Evolutionary conservation across 2,329 filamentous ascomycete species (phyloP), one percentile per base, ranked within the genome.

Genomic region (Venturia aucupariae): DNA sequence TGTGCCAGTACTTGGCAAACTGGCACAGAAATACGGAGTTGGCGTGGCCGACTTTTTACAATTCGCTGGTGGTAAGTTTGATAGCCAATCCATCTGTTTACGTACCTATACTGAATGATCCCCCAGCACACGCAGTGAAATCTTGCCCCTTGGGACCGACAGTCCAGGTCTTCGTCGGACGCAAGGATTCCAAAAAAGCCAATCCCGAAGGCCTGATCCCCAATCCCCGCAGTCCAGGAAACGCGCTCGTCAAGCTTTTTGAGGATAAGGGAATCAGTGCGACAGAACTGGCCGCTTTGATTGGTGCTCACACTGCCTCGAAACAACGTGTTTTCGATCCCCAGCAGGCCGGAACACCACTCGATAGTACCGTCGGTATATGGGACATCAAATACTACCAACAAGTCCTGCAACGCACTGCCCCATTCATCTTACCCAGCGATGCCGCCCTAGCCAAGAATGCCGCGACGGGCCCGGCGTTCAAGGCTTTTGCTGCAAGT

Each of bases 31-130:
- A 64, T 80, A 77, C 65, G 71, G 74, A 15, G 75, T 83, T n/a
- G 74, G 76, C 13, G 80, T 81, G 67, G 82, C 82, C 22, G 82
- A 85, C 70, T 72, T 85, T 17, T 79, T 83, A 48, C 81, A 84
- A 69, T 78, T 82, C 61, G 80, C 77, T 1, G 77, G 67, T 32
- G 66, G 67, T 70, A 66, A 27, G 67, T 61, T n/a, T 61, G 67
- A 44, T 66, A 42, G 2, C 32, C 24, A 48, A 19, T 27, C 41
- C 17, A 7, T 51, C 7, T 51, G 3, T 5, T 30, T 42, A n/a
- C n/a, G n/a, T n/a, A n/a, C 27, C 7, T 42, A 38, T 35, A 17
- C 27, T 35, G 63, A 42, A 32, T 5, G 22, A 42, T 15, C 11
- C 30, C 70, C 70, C 75, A 71, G 75, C 73, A 59, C 74, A 80